Base-by-base conservation (phyloP, 2,329 filamentous ascomycete genomes). In the Scortechinia acanthostroma region DNA sequence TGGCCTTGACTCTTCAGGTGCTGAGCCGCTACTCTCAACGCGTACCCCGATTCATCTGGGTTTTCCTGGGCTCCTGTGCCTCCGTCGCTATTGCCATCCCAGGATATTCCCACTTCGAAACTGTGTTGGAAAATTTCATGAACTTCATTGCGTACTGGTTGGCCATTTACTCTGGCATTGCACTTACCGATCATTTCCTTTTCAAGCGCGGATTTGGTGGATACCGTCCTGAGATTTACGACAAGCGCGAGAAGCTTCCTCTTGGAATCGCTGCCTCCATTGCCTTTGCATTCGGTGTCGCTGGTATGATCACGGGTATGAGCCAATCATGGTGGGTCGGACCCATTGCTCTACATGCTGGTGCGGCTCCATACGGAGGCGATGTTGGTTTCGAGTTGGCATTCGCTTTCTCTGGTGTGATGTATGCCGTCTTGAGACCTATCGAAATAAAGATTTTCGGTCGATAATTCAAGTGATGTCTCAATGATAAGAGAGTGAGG, bases 31-130 rank as follows among this genome's bases (percentile, higher is more conserved):
- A 68, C 57, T 75, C 79, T 1, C 73, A 78, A 53, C 69, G 66
- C 37, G 70, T 88, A 0, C 84, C 84, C 1, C 77, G 85, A 2
- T 86, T 83, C 62, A 53, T 84, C 51, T 87, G 81, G 81, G 81
- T 78, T 0, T 66, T 76, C 37, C 54, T 84, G 42, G 79, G 69
- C 22, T 83, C 82, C 0, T 69, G 71, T 22, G 69, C 79, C 20
- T 86, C 85, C 59, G 74, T 86, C 50, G 83, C 76, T 20, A 80
- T 88, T 53, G 77, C 81, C 5, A 83, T 89, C 44, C 81, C 83
- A 0, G 85, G 81, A 2, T 87, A 86, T 63, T 63, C 62, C 3
- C 69, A 82, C 55, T 88, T 88, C 58, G 76, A 80, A 51, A 57
- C 60, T 4, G 73, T 84, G 2, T 69, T 88, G 14, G 74, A 83